Evolutionary conservation across 768 basidiomycete species (phyloP).

Genomic region (Bullera alba): DNA sequence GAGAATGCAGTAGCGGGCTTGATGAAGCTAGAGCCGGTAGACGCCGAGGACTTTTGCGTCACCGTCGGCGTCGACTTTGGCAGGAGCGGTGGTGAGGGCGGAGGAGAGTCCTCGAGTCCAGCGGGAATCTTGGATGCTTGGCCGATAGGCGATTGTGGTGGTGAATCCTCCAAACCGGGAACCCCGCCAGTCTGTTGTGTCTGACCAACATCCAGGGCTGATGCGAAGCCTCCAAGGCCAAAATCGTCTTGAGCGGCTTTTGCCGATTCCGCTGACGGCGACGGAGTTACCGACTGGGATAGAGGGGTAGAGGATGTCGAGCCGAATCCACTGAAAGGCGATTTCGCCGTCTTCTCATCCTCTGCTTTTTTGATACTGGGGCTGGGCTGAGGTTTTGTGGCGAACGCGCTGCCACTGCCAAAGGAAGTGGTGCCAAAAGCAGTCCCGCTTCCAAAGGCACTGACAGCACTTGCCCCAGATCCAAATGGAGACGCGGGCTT

Average conservation of each 20-base stretch:
- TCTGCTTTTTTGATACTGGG: neutral
- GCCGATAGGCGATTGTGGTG: constrained; percentile 23
- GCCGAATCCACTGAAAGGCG: constrained; percentile 4
- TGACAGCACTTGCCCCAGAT: constrained; percentile 1
- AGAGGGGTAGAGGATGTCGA: neutral
- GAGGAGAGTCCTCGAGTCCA: constrained; percentile 22
- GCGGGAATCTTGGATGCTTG: constrained; percentile 1
- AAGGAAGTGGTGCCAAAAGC: neutral
- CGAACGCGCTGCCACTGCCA: constrained; percentile 1
- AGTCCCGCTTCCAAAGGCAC: constrained; percentile 18
- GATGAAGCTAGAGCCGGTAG: constrained; percentile 24
- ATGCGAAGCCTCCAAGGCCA: constrained; percentile 35
- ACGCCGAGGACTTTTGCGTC: neutral
- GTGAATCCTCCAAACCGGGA: constrained; percentile 30
- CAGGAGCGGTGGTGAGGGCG: constrained; percentile 22
- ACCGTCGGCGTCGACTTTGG: constrained; percentile 3
- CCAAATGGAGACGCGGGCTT: constrained; percentile 9
- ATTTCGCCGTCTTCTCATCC: neutral
- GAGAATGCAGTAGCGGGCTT: constrained; percentile 37
- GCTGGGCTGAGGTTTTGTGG: neutral
- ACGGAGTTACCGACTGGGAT: neutral
- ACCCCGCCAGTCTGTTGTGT: constrained; percentile 12
- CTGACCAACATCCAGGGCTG: constrained; percentile 14
- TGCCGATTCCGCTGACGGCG: neutral
- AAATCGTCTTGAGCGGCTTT: constrained; percentile 15